Base-by-base conservation (phyloP, 2,329 filamentous ascomycete genomes). In the Phyllosticta paracitricarpa region DNA sequence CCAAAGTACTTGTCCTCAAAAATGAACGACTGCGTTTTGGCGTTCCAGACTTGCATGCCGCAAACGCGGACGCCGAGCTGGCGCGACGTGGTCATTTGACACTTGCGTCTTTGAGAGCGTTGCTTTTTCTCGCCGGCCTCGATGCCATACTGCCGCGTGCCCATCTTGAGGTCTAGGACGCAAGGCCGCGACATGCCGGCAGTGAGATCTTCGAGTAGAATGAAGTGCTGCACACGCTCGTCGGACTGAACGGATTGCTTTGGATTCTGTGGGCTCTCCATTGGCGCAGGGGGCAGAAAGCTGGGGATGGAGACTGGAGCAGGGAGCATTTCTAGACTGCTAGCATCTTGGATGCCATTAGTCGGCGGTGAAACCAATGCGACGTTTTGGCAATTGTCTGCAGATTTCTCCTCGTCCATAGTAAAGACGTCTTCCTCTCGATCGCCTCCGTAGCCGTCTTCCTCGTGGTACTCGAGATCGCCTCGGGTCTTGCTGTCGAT, bases 1-100 rank as follows among this genome's bases (percentile, higher is more conserved):
- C 94, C 94, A 71, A 91, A 96, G 74, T 99, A 99, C 75, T 99
- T 99, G 81, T 99, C 94, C 71, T 96, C 89, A 71, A 97, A 99
- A n/a, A 92, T 81, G 70, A 96, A 97, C 55, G 84, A 86, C 69
- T 95, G 85, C 40, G 85, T 87, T 65, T 86, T 86, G 24, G 86
- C 87, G 70, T 97, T 93, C 91, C 93, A 99, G 1, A 96, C 91
- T 72, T 99, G 94, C 77, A 99, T 87, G 4, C 94, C 94, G 71
- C 94, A 99, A 4, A 99, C 87, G 22, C 94, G 86, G 2, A 99
- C 94, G 3, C 94, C 94, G 0, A 99, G 83, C 72, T 95, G 87
- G 63, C 87, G 86, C 7, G 94, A 97, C 0, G 94, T 99, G 0
- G 94, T 99, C 65, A 84, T 87, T 65, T 89, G 88, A 73, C 94